Evolutionary conservation across 2,329 filamentous ascomycete genomes (phyloP).

Genomic region (Colletotrichum camelliae): DNA sequence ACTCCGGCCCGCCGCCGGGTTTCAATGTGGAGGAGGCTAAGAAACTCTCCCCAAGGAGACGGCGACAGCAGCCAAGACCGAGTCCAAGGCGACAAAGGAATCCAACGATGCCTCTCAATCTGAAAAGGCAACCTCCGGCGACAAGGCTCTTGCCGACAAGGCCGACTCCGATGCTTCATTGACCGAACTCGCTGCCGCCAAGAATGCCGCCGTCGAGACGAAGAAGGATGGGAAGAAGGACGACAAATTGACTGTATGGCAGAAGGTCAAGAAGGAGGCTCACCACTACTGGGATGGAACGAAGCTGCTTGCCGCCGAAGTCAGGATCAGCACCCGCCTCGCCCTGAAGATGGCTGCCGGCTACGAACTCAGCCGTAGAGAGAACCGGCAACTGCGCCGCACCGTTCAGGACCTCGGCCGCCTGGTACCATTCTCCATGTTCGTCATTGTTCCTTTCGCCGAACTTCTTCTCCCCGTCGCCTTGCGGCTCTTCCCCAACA

Average conservation of each 20-base stretch:
- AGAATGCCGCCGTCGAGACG: constrained; percentile 65
- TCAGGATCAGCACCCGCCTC: constrained; percentile 89
- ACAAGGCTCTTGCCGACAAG: constrained; percentile 35
- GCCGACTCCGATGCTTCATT: constrained; percentile 51
- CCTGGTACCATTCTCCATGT: constrained; percentile 93
- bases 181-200: constrained; percentile 67
- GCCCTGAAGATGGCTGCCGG: constrained; percentile 97
- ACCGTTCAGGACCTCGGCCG: constrained; percentile 94
- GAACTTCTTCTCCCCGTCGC: constrained; percentile 92
- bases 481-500: constrained; percentile 93
- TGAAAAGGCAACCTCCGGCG: constrained; percentile 30
- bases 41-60: constrained; percentile 72
- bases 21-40: constrained; percentile 92
- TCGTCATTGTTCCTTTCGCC: constrained; percentile 95
- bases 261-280: constrained; percentile 93
- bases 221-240: constrained; percentile 71
- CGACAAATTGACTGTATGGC: constrained; percentile 86
- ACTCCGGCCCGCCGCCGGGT: constrained; percentile 78
- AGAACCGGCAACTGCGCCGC: constrained; percentile 89
- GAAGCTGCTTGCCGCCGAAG: constrained; percentile 89
- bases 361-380: constrained; percentile 93
- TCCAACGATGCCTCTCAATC: constrained; percentile 2
- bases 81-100: constrained; percentile 35
- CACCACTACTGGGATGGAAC: constrained; percentile 99
- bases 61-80: constrained; percentile 37